These are phyloP conservation scores for Diutina catenulata DNA, from an alignment of 1,139 yeast genomes.

Conservation along the genomic window DNA sequence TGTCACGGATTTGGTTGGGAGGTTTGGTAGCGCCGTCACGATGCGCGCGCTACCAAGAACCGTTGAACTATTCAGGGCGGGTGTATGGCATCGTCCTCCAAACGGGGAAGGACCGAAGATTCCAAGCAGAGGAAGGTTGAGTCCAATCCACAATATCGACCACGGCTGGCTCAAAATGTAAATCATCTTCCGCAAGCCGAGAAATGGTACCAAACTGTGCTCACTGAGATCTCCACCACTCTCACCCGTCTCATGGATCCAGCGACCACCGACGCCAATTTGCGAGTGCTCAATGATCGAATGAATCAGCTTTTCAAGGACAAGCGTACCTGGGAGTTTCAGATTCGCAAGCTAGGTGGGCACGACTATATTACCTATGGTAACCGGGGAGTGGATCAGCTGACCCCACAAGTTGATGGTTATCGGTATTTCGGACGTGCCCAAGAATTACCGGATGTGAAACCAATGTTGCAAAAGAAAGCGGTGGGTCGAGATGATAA, in stretches of 20 bases:
- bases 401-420: neutral
- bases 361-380: neutral
- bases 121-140: too few relatives aligned
- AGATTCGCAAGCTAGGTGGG: neutral
- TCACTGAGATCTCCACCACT: neutral
- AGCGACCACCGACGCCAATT: neutral
- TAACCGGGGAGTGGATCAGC: too few relatives aligned
- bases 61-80: too few relatives aligned
- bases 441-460: neutral
- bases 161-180: neutral
- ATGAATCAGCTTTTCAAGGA: neutral
- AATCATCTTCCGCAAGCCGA: conserved; percentile 2
- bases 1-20: too few relatives aligned
- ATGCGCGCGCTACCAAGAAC: too few relatives aligned
- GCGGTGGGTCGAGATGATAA: too few relatives aligned
- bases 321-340: conserved; percentile 2
- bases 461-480: too few relatives aligned
- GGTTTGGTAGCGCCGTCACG: too few relatives aligned
- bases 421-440: conserved; percentile 2
- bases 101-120: too few relatives aligned
- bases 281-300: neutral
- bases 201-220: neutral
- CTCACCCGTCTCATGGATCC: conserved; percentile 1
- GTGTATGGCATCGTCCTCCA: too few relatives aligned
- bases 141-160: neutral